phyloP scores from a whole-genome alignment of 306 rosid genomes.

The Dryas octopetala region DNA sequence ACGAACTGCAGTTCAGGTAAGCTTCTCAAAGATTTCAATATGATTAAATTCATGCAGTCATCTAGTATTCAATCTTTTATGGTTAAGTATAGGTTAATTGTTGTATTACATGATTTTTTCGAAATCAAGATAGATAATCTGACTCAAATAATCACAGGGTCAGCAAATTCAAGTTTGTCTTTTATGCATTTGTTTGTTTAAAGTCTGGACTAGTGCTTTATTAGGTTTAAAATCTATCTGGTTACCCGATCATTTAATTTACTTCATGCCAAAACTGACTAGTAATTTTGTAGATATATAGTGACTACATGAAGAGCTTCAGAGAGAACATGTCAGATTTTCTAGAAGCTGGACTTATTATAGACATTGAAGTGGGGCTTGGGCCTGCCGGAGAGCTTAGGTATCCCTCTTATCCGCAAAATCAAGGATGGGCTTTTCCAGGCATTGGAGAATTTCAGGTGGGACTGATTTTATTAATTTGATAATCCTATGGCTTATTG shows the following conservation, averaged over 20 bases:
- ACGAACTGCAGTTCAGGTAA: slow-evolving; percentile 78
- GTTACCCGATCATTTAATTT: too few species aligned
- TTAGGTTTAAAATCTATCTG: too few species aligned
- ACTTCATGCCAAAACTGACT: too few species aligned
- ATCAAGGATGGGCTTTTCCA: slow-evolving; percentile 78
- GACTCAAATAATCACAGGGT: too few species aligned
- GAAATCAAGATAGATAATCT: too few species aligned
- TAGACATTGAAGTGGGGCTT: slow-evolving; percentile 91
- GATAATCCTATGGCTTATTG: background rate
- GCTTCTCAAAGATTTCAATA: background rate
- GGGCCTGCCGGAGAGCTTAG: slow-evolving; percentile 96
- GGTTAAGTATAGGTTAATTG: background rate
- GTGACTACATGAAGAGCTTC: slow-evolving; percentile 81
- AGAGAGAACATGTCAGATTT: slow-evolving; percentile 71
- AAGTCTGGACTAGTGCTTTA: too few species aligned
- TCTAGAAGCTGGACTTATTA: slow-evolving; percentile 59
- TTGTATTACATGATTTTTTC: background rate
- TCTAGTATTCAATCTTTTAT: background rate
- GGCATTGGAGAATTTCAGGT: slow-evolving; percentile 98
- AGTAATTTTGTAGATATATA: slow-evolving; percentile 41
- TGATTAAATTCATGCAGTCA: background rate
- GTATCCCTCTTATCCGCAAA: slow-evolving; percentile 67
- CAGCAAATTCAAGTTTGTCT: too few species aligned
- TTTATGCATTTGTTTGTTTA: too few species aligned
- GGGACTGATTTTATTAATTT: slow-evolving; percentile 23